A percentile compares a stretch with the other conserved stretches of the same genome.
Conservation (phyloP, 495 filamentous ascomycete species). For the Chaetomium cochliodes region DNA sequence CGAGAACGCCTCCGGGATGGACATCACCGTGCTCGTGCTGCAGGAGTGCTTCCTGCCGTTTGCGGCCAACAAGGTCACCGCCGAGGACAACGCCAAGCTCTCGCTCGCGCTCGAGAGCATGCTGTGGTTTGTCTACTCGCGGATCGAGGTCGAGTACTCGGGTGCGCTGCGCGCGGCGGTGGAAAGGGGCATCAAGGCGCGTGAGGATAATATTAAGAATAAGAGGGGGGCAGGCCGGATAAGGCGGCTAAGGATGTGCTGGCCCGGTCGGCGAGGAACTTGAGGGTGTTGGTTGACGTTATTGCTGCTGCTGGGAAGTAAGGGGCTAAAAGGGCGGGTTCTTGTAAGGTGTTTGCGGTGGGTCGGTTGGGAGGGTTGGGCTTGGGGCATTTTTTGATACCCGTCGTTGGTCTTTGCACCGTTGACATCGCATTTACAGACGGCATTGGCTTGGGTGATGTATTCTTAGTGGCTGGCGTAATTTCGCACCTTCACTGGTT, state of each 20-base stretch:
- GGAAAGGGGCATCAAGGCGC: constrained; percentile 60
- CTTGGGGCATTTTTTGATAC: constrained; percentile 17
- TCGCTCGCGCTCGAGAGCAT: constrained; percentile 72
- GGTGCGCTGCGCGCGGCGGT: constrained; percentile 52
- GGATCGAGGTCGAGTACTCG: constrained; percentile 46
- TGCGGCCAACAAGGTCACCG: constrained; percentile 59
- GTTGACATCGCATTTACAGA: constrained; percentile 8
- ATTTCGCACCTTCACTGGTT: background rate
- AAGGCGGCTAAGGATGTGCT: constrained; percentile 36
- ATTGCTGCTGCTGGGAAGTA: constrained; percentile 32
- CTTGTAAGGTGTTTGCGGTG: background rate
- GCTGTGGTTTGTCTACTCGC: constrained; percentile 56
- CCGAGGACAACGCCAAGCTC: constrained; percentile 77
- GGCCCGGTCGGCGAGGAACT: constrained; percentile 42
- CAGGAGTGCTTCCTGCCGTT: constrained; percentile 70
- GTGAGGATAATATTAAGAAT: constrained; percentile 52
- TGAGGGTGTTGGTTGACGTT: constrained; percentile 36
- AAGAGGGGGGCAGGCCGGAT: constrained; percentile 30
- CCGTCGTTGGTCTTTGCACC: constrained; percentile 4
- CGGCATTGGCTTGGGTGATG: background rate
- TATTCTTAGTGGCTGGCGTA: background rate
- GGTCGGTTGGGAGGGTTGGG: background rate
- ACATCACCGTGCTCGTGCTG: constrained; percentile 59
- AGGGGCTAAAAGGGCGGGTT: background rate
- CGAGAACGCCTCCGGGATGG: constrained; percentile 34